Evolutionary conservation across 805 yeast genomes (phyloP).

Genomic region (Kuraishia floccosa): DNA sequence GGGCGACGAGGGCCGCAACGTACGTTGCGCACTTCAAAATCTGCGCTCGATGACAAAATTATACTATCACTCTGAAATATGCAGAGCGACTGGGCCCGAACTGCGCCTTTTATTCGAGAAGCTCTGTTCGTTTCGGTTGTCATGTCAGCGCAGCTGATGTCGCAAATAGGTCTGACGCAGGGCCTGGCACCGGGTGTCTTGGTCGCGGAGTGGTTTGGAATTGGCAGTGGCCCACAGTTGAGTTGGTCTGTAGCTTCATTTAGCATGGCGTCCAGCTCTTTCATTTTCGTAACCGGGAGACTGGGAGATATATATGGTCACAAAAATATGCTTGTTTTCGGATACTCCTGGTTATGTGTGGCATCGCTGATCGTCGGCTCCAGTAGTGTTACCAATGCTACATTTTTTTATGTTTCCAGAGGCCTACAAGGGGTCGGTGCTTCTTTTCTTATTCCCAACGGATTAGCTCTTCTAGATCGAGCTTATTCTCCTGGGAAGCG

Average conservation of each 20-base stretch:
- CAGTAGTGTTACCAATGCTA: constrained; percentile 34
- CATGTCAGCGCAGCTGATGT: too few species aligned
- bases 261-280: constrained; percentile 62
- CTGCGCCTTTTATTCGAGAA: too few species aligned
- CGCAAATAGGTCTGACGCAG: too few species aligned
- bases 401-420: constrained; percentile 41
- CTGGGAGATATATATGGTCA: constrained; percentile 67
- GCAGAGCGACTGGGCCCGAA: too few species aligned
- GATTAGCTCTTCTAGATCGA: constrained; percentile 42
- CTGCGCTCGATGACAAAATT: too few species aligned
- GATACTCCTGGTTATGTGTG: constrained; percentile 41
- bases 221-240: constrained; percentile 17
- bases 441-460: constrained; percentile 48
- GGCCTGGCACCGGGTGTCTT: too few species aligned
- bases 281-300: constrained; percentile 57
- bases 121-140: too few species aligned
- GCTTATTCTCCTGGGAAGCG: constrained; percentile 33
- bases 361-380: constrained; percentile 57
- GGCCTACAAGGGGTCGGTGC: constrained; percentile 59
- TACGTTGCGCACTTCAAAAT: too few species aligned
- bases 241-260: constrained; percentile 67
- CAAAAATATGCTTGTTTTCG: constrained; percentile 37
- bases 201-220: constrained; percentile 18
- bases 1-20: too few species aligned
- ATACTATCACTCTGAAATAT: too few species aligned